Conservation (phyloP, 345 rosid species). For the Cardamine occulta region DNA sequence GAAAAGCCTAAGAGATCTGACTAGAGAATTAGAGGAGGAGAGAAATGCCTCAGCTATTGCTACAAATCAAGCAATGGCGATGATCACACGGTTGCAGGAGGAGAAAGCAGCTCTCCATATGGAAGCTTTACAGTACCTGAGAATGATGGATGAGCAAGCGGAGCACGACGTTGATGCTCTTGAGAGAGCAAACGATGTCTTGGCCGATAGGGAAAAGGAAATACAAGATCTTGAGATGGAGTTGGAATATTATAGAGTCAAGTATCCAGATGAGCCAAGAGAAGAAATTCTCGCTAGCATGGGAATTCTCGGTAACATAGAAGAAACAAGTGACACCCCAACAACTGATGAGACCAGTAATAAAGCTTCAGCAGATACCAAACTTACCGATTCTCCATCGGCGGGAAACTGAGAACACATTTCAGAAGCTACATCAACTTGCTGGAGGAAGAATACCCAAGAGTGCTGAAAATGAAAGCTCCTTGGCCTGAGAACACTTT, state of each 20-base stretch:
- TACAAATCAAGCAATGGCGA: constrained; percentile 81
- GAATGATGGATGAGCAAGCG: constrained; percentile 95
- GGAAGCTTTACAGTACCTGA: constrained; percentile 82
- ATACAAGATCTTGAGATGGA: constrained; percentile 77
- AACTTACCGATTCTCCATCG: constrained; percentile 34
- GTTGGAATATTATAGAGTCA: constrained; percentile 56
- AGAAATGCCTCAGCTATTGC: constrained; percentile 70
- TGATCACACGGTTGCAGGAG: constrained; percentile 83
- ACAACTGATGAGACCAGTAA: constrained; percentile 31
- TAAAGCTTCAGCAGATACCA: constrained; percentile 35
- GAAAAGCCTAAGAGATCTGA: constrained; percentile 50
- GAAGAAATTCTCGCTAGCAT: constrained; percentile 39
- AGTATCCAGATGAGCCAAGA: constrained; percentile 48
- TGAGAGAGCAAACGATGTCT: constrained; percentile 65
- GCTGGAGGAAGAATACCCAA: constrained; percentile 26
- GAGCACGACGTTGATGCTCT: constrained; percentile 73
- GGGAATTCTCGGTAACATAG: constrained; percentile 35
- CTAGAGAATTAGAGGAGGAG: constrained; percentile 74
- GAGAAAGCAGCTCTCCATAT: constrained; percentile 81
- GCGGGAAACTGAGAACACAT: constrained; percentile 47
- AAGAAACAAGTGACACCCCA: constrained; percentile 22
- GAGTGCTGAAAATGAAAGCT: constrained; percentile 36
- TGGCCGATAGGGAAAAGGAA: constrained; percentile 71
- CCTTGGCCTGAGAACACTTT: constrained; percentile 32
- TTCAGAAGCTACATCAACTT: constrained; percentile 48